Conservation (phyloP, 2,329 filamentous ascomycete genomes). For the Scedosporium aurantiacum region DNA sequence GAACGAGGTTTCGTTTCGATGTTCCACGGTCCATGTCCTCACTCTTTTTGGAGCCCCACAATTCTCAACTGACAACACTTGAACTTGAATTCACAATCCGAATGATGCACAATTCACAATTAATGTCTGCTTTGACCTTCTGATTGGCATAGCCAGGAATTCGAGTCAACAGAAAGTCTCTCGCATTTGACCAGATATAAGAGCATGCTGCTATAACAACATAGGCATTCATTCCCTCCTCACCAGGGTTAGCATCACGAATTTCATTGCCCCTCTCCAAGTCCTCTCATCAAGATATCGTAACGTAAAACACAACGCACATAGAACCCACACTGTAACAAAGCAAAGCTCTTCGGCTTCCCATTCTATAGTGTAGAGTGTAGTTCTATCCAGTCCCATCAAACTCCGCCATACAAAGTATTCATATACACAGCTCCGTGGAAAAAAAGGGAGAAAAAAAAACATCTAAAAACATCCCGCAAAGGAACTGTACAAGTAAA, state of each 20-base stretch:
- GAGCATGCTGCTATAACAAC: too few species aligned
- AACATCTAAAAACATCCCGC: background rate
- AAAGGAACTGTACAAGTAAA: background rate
- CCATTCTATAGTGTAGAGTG: background rate
- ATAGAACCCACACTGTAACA: background rate
- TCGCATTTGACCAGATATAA: too few species aligned
- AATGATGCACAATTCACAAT: too few species aligned
- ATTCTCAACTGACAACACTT: too few species aligned
- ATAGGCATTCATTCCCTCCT: too few species aligned
- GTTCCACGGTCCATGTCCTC: too few species aligned
- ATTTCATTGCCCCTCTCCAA: too few species aligned
- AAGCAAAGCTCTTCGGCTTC: background rate
- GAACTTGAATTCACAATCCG: too few species aligned
- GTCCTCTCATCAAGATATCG: background rate
- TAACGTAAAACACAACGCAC: background rate
- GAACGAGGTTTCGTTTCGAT: background rate
- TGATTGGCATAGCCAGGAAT: too few species aligned
- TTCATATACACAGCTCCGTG: background rate
- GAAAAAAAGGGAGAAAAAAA: background rate
- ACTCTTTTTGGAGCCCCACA: background rate
- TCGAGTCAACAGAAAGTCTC: too few species aligned
- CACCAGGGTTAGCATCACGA: too few species aligned
- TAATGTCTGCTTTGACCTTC: too few species aligned
- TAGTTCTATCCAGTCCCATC: background rate
- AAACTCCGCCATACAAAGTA: background rate